Conservation (phyloP, 352 stramenopile species). For the Achlya hypogyna region DNA sequence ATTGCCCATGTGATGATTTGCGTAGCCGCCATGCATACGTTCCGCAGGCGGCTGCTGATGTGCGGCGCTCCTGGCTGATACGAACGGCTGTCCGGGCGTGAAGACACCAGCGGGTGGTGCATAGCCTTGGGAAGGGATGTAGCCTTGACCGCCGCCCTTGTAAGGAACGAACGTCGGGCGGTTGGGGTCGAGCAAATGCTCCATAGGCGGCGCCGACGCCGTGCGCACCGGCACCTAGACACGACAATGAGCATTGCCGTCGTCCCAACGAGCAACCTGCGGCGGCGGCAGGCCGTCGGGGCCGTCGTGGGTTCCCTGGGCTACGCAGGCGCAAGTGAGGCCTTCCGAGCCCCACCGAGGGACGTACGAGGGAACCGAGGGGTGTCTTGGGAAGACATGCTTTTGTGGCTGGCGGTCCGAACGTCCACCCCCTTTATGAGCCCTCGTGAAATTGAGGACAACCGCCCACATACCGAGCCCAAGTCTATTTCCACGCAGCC, state of each 20-base stretch:
- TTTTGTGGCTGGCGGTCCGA: neutral
- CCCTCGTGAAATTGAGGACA: neutral
- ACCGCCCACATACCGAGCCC: neutral
- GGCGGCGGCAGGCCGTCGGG: neutral
- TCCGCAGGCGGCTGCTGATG: neutral
- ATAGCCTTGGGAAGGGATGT: neutral
- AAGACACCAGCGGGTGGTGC: neutral
- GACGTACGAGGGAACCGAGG: neutral
- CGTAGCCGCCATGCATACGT: neutral
- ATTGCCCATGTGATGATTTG: neutral
- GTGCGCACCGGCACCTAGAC: constrained; percentile 10
- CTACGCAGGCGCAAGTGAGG: neutral
- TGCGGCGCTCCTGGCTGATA: neutral
- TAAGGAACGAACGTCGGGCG: neutral
- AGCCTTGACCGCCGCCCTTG: neutral
- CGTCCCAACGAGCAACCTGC: neutral
- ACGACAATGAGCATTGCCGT: neutral
- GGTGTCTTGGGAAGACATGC: neutral
- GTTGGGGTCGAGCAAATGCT: neutral
- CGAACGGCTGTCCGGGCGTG: constrained; percentile 8
- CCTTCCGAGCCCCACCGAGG: neutral
- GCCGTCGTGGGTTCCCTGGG: neutral
- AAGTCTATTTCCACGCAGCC: neutral
- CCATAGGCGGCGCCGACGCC: neutral
- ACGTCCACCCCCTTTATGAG: neutral